phyloP scores from a whole-genome alignment of 371 early-diverging fungal genomes.

The Basidiobolus meristosporus region DNA sequence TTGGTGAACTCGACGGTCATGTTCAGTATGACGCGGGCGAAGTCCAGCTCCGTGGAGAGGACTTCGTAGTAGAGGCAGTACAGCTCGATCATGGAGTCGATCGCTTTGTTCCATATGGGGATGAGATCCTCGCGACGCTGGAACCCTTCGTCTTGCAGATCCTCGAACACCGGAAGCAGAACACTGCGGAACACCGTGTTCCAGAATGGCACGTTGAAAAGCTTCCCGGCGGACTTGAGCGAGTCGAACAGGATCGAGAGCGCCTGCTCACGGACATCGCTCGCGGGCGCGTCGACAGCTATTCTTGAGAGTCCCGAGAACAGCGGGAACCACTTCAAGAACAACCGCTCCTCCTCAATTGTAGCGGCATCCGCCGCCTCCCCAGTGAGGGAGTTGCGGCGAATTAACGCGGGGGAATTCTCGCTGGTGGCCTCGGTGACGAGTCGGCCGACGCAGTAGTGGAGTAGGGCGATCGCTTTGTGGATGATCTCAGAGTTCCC shows the following conservation, averaged over 20 bases:
- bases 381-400: no score
- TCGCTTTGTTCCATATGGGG: constrained; percentile 55
- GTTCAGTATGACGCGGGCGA: constrained; percentile 30
- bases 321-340: constrained; percentile 58
- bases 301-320: constrained; percentile 70
- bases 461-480: no score
- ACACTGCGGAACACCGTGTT: constrained; percentile 58
- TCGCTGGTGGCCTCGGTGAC: neutral
- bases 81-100: constrained; percentile 70
- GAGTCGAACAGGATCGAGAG: constrained; percentile 67
- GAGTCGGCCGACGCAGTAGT: constrained; percentile 4
- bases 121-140: constrained; percentile 29
- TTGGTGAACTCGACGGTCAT: constrained; percentile 63
- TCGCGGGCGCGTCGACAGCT: constrained; percentile 68
- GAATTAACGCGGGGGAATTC: neutral
- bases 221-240: constrained; percentile 41
- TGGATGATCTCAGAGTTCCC: no score
- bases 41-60: constrained; percentile 40
- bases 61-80: constrained; percentile 59
- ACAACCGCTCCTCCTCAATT: no score
- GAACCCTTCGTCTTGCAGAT: constrained; percentile 31
- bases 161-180: constrained; percentile 79
- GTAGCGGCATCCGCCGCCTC: no score
- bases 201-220: constrained; percentile 64
- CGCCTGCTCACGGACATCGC: constrained; percentile 66